Base-by-base conservation (phyloP, 108 stramenopile species). In the Nannochloropsis oceanica region DNA sequence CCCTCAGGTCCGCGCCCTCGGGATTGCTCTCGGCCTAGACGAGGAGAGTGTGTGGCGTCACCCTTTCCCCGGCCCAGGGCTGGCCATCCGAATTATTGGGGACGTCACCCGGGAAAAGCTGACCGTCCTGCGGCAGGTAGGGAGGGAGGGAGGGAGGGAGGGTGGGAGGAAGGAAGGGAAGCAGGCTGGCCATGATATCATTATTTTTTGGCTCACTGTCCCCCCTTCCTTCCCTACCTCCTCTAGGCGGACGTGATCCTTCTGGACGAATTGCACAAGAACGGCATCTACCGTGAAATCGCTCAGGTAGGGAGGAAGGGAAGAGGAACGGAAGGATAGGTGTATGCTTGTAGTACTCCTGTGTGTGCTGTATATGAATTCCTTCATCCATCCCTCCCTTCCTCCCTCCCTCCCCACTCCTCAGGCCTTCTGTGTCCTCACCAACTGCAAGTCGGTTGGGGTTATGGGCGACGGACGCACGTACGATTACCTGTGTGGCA, bases 11-110 rank as follows among this genome's bases (percentile, higher is more conserved):
- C 83, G 88, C 12, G 0, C 84, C 11, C 79, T 91, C 81, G 90
- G 90, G 8, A 85, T 89, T 42, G 89, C 96, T 13, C 91, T 99
- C 26, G 99, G 99, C 34, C 95, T 98, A 86, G 97, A 97, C 83
- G 94, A 95, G 85, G 91, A 89, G 24, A 93, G 93, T 83, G 96
- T 99, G 2, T 99, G 95, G 95, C 90, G 99, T 3, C 97, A 98
- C 87, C 99, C 99, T 13, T 99, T 99, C 91, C 99, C 99, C n/a
- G 99, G 99, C 12, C 99, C 99, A 25, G 99, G 97, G 26, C 87
- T 99, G 81, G 99, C 97, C 85, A 98, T 99, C 85, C 96, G 98
- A 81, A 93, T 96, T 81, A 85, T 97, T 27, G 96, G 85, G 24
- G 42, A 11, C 11, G 94, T 98, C 79, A 96, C 93, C 82, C 43